phyloP scores from a whole-genome alignment of 2,329 filamentous ascomycete genomes.

The Tolypocladium album region DNA sequence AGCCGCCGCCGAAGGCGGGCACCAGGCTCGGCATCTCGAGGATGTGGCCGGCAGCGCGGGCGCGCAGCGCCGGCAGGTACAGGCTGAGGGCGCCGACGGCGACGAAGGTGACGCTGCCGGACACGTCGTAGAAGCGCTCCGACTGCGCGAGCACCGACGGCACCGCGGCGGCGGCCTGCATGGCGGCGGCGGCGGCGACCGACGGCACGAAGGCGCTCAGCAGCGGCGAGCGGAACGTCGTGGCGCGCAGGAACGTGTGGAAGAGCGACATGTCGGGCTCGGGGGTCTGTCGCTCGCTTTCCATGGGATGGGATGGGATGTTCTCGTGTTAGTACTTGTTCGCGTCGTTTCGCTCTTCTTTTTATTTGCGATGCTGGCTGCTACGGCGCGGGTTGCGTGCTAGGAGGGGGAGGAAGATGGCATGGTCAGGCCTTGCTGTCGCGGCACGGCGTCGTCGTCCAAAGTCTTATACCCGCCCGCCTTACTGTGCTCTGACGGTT shows the following conservation, averaged over 20 bases:
- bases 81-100: conserved; percentile 52
- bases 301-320: no score
- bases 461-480: not conserved
- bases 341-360: no score
- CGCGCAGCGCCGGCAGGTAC: conserved; percentile 48
- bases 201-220: conserved; percentile 52
- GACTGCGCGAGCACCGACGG: conserved; percentile 50
- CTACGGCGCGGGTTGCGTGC: not conserved
- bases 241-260: conserved; percentile 42
- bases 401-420: not conserved
- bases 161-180: conserved; percentile 51
- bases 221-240: conserved; percentile 51
- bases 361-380: not conserved
- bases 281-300: no score
- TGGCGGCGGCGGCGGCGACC: conserved; percentile 49
- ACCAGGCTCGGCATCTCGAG: conserved; percentile 20
- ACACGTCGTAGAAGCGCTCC: conserved; percentile 59
- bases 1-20: conserved; percentile 8
- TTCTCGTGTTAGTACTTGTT: no score
- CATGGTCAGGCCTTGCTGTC: not conserved
- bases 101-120: conserved; percentile 55
- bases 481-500: not conserved
- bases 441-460: not conserved
- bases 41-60: conserved; percentile 27
- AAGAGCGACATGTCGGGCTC: conserved; percentile 21